Conservation (phyloP, 1,284 basidiomycete genomes). For the Cryptococcus deneoformans region DNA sequence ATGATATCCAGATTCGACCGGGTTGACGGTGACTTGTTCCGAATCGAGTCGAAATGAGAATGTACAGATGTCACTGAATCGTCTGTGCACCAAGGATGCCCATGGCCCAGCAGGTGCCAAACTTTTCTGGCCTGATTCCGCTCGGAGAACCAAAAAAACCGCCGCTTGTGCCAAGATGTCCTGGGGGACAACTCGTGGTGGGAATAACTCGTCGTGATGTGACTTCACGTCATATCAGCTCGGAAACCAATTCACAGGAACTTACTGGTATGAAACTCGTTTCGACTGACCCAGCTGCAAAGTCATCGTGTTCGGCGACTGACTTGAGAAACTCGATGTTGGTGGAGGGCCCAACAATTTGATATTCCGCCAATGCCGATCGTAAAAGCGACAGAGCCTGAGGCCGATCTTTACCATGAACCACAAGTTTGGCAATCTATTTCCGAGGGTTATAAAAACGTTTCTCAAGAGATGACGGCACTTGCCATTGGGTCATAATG, state of each 20-base stretch:
- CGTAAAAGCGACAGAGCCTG: constrained; percentile 78
- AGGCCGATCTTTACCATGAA: constrained; percentile 79
- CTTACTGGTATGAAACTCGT: constrained; percentile 84
- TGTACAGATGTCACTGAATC: constrained; percentile 59
- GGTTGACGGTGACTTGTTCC: background rate
- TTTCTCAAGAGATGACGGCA: constrained; percentile 49
- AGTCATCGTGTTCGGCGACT: constrained; percentile 72
- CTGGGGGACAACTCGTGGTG: constrained; percentile 57
- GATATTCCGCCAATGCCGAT: constrained; percentile 79
- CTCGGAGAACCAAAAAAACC: constrained; percentile 63
- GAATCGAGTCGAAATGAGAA: constrained; percentile 11
- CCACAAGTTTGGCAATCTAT: constrained; percentile 62
- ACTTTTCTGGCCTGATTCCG: constrained; percentile 10
- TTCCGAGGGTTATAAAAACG: background rate
- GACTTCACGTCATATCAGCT: constrained; percentile 54
- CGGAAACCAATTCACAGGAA: background rate
- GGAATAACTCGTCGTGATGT: constrained; percentile 74
- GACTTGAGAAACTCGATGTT: constrained; percentile 84
- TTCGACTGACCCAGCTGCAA: constrained; percentile 79
- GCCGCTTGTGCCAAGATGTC: constrained; percentile 67
- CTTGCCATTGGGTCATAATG: constrained; percentile 96
- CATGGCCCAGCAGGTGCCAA: constrained; percentile 50
- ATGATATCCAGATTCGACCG: background rate
- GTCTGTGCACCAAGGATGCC: constrained; percentile 63
- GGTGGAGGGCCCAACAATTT: constrained; percentile 82